Percentiles rank a stretch among this genome's conserved stretches.
These are phyloP conservation scores for Azolla pinnata DNA, from an alignment of 75 land plant species.

Conservation along the genomic window DNA sequence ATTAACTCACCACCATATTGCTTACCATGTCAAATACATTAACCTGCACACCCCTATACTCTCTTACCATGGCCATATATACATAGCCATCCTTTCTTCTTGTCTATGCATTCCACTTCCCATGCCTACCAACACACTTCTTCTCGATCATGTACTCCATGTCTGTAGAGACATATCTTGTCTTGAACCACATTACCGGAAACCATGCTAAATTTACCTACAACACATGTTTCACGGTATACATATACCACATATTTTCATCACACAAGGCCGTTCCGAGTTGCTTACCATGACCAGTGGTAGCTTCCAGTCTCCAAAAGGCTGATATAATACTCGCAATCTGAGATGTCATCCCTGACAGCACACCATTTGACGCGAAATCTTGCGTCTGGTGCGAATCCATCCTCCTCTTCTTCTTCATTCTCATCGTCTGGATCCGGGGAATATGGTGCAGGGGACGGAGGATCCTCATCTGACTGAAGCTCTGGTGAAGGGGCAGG, in stretches of 20 bases:
- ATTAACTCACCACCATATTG: too few relatives aligned
- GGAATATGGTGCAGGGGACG: too few relatives aligned
- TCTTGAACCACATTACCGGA: background rate
- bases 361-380: conserved; percentile 25
- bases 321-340: conserved; percentile 19
- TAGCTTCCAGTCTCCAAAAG: conserved; percentile 11
- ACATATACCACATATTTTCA: background rate
- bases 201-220: background rate
- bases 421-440: too few relatives aligned
- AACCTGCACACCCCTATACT: too few relatives aligned
- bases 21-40: too few relatives aligned
- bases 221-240: background rate
- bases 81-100: too few relatives aligned
- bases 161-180: background rate
- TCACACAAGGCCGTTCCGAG: background rate
- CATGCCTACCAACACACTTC: background rate
- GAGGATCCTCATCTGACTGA: too few relatives aligned
- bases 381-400: background rate
- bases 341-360: conserved; percentile 23
- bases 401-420: conserved; percentile 3
- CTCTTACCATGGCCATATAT: too few relatives aligned
- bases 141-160: background rate
- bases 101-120: background rate
- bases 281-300: conserved; percentile 27
- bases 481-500: too few relatives aligned